Evolutionary conservation across 2,329 filamentous ascomycete genomes (phyloP).

Genomic region (Arthrobotrys sinensis): DNA sequence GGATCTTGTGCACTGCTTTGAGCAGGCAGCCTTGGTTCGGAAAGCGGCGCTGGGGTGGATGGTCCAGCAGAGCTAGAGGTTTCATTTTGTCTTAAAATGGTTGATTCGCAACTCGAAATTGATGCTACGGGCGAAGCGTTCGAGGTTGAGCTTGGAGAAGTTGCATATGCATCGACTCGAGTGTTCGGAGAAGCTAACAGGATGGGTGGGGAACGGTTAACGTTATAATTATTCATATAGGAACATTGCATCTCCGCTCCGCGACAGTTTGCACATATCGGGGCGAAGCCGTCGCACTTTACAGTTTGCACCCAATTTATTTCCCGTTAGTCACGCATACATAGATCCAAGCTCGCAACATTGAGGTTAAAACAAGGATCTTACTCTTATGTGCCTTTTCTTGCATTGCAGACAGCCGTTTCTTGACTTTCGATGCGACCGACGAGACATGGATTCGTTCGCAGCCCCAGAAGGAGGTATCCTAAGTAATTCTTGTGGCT

Average conservation of each 20-base stretch:
- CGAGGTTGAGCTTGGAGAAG: background rate
- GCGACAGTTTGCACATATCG: slow-evolving; percentile 66
- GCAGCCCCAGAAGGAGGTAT: too few species aligned
- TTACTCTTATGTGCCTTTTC: slow-evolving; percentile 67
- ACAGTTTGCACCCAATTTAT: too few species aligned
- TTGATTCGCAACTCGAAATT: background rate
- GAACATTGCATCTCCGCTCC: slow-evolving; percentile 61
- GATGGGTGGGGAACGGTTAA: slow-evolving; percentile 6
- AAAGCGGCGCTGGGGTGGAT: background rate
- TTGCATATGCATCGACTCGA: background rate
- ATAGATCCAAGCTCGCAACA: too few species aligned
- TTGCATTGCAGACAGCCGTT: slow-evolving; percentile 68
- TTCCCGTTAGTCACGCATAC: background rate
- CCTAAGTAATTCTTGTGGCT: background rate
- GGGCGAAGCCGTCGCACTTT: slow-evolving; percentile 66
- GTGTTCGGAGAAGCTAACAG: background rate
- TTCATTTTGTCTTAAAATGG: background rate
- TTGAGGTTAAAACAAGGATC: background rate
- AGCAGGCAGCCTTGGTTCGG: background rate
- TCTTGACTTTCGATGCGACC: slow-evolving; percentile 67
- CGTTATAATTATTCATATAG: slow-evolving; percentile 26
- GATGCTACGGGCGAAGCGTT: slow-evolving; percentile 6
- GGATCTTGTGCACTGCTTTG: background rate
- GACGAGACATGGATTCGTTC: slow-evolving; percentile 59
- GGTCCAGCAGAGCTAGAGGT: background rate